These are phyloP conservation scores for Cardiospermum halicacabum DNA, from an alignment of 345 rosid species.

Conservation along the genomic window DNA sequence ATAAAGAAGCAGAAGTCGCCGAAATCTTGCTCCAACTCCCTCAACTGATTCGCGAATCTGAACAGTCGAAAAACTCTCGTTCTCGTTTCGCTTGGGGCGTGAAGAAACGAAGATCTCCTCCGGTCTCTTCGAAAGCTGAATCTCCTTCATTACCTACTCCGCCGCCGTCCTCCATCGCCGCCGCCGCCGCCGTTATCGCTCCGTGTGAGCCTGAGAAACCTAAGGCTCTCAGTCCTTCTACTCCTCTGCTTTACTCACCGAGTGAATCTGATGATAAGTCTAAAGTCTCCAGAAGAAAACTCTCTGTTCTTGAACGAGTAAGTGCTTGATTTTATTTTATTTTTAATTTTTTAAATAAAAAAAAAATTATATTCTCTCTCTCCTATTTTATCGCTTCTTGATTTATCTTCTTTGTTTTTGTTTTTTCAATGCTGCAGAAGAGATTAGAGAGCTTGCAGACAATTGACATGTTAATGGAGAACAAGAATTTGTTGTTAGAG, in stretches of 20 bases:
- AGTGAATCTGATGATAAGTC: conserved; percentile 35
- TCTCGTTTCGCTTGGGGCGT: conserved; percentile 23
- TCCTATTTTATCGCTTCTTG: neutral
- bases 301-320: conserved; percentile 25
- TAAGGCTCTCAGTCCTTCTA: conserved; percentile 29
- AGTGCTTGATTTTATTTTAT: neutral
- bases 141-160: neutral
- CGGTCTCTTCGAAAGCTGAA: neutral
- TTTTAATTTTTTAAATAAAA: too few species aligned
- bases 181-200: neutral
- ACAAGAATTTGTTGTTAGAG: conserved; percentile 13
- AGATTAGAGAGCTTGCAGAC: conserved; percentile 19
- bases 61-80: neutral
- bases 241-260: conserved; percentile 33
- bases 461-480: neutral
- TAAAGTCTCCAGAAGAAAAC: conserved; percentile 20
- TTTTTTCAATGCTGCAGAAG: conserved; percentile 17
- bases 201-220: conserved; percentile 9
- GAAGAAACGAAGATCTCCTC: conserved; percentile 28
- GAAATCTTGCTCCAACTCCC: conserved; percentile 23
- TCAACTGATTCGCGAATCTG: conserved; percentile 1
- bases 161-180: neutral
- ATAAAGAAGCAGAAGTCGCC: conserved; percentile 18
- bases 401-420: neutral
- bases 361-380: neutral